Evolutionary conservation across 129 eudicot species (phyloP).

Genomic region (Silybum marianum): DNA sequence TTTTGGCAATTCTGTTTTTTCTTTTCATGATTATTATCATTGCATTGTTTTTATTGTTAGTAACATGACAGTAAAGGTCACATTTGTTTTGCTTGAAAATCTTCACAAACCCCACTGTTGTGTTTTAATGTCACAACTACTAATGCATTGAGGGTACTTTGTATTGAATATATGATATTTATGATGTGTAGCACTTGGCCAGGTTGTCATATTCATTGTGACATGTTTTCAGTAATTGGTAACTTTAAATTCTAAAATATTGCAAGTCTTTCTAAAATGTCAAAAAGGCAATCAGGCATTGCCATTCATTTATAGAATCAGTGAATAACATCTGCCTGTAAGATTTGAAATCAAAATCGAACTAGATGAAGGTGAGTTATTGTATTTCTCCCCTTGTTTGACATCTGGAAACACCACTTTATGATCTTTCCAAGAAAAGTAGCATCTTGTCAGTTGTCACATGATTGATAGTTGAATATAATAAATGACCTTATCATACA

Average conservation of each 20-base stretch:
- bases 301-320: neutral
- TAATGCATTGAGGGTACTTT: constrained; percentile 3
- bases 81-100: constrained; percentile 3
- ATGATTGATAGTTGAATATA: neutral
- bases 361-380: neutral
- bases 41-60: neutral
- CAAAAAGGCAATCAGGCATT: neutral
- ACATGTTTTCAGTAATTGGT: neutral
- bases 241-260: neutral
- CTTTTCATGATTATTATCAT: neutral
- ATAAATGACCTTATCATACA: neutral
- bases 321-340: neutral
- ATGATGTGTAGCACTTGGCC: neutral
- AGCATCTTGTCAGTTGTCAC: neutral
- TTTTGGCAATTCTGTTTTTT: neutral
- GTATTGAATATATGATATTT: constrained; percentile 12
- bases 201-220: neutral
- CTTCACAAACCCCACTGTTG: neutral
- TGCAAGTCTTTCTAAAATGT: neutral
- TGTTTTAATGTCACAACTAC: constrained; percentile 13
- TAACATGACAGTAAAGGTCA: neutral
- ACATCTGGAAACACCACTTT: neutral
- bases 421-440: neutral
- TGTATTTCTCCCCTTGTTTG: constrained; percentile 3
- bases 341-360: neutral